Evolutionary conservation across 768 basidiomycete genomes (phyloP), one percentile per base, ranked within the genome.

Genomic region (Xanthoconium stramineum): DNA sequence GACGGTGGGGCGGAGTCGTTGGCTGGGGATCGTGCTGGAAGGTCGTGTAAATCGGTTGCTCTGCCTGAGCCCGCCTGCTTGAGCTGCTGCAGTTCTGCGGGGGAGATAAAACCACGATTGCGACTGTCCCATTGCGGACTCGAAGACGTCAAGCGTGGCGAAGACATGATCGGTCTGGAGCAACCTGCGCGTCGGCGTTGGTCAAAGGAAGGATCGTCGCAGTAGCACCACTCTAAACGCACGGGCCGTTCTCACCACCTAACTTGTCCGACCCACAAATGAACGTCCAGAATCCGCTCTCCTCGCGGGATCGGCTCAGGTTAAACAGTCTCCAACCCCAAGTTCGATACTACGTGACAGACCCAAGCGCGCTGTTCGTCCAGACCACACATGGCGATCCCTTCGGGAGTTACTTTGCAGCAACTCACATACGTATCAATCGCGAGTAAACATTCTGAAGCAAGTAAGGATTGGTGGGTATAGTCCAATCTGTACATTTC

Each of bases 41-140:
- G 62, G 66, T 74, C 70, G 70, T 72, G 72, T 57, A 72, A 17
- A 55, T 72, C 68, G 40, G 42, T 51, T 32, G 44, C 58, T 58
- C 70, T 65, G 51, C 61, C 68, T 38, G 70, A 72, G 10, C 72
- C 72, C 0, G 68, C 36, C 55, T 73, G 70, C 58, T 69, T 67
- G 47, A 72, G 69, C 29, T 72, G 72, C 55, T 74, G 72, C 5
- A 72, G 60, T 35, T 62, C 69, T 32, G 66, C 71, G 19, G 70
- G 70, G 0, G 70, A 72, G 46, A 72, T 74, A 44, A 72, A 72
- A 9, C 70, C 70, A 13, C 71, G 69, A 38, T 72, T 61, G 30
- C 70, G 70, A 56, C 56, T 72, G 55, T 72, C 70, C 70, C 70
- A 72, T 61, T 74, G 72, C 30, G 70, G 70, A 56, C 70, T 72